Evolutionary conservation across 768 basidiomycete genomes (phyloP).

Genomic region (Trametes cingulata): DNA sequence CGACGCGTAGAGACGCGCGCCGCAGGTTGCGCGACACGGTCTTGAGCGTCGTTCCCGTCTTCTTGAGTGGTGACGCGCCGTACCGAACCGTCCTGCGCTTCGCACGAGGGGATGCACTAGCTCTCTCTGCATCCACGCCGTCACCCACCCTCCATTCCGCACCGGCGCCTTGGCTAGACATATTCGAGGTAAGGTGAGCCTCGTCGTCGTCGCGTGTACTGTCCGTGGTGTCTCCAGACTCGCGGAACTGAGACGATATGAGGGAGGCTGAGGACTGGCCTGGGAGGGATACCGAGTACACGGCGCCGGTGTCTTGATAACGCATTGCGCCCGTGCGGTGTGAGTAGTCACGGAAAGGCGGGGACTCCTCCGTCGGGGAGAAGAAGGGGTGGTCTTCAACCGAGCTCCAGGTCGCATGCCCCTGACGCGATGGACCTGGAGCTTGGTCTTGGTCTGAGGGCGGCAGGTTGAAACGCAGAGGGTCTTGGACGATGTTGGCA

Average conservation of each 20-base stretch:
- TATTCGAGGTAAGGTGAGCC: slow-evolving; percentile 55
- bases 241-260: slow-evolving; percentile 37
- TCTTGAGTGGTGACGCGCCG: slow-evolving; percentile 54
- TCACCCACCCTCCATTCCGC: slow-evolving; percentile 32
- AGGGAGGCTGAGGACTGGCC: slow-evolving; percentile 57
- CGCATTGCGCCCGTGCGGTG: slow-evolving; percentile 21
- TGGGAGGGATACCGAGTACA: slow-evolving; percentile 45
- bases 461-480: slow-evolving; percentile 41
- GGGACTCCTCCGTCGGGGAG: slow-evolving; percentile 40
- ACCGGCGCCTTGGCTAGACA: slow-evolving; percentile 40
- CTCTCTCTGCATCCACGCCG: slow-evolving; percentile 50
- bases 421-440: slow-evolving; percentile 28
- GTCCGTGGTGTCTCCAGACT: slow-evolving; percentile 37
- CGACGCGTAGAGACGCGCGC: slow-evolving; percentile 76
- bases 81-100: slow-evolving; percentile 53
- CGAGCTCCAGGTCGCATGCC: slow-evolving; percentile 26
- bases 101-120: slow-evolving; percentile 36
- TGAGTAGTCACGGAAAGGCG: slow-evolving; percentile 36
- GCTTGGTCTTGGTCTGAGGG: slow-evolving; percentile 27
- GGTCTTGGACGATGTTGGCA: slow-evolving; percentile 48
- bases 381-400: slow-evolving; percentile 57
- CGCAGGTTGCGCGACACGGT: slow-evolving; percentile 57
- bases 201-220: slow-evolving; percentile 59
- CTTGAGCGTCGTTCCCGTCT: slow-evolving; percentile 59
- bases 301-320: slow-evolving; percentile 25